Evolutionary conservation across 345 rosid species (phyloP).

Genomic region (Eucalyptus dawsonii): DNA sequence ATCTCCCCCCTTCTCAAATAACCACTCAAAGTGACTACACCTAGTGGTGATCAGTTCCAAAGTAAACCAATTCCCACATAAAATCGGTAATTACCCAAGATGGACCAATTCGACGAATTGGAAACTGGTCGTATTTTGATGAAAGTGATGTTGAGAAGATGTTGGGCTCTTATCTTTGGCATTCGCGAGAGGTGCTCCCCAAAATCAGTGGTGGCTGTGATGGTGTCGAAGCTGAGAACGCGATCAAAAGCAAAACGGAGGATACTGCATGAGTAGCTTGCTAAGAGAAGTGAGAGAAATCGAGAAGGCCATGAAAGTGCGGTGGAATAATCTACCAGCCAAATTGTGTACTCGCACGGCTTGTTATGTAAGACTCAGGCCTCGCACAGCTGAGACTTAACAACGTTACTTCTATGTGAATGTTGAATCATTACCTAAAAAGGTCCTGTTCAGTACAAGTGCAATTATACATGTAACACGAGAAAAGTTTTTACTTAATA

Average conservation of each 20-base stretch:
- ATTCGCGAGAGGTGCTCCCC: slow-evolving; percentile 30
- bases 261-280: slow-evolving; percentile 51
- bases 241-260: slow-evolving; percentile 36
- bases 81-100: too few species aligned
- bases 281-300: slow-evolving; percentile 38
- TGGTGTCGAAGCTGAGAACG: neutral
- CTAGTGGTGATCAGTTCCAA: too few species aligned
- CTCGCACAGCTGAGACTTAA: neutral
- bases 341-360: slow-evolving; percentile 37
- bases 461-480: too few species aligned
- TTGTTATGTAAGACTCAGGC: slow-evolving; percentile 28
- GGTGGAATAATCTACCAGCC: slow-evolving; percentile 58
- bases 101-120: too few species aligned
- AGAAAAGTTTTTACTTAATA: too few species aligned
- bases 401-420: too few species aligned
- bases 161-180: slow-evolving; percentile 33
- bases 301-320: slow-evolving; percentile 43
- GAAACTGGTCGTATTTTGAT: neutral
- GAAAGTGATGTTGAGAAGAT: slow-evolving; percentile 15
- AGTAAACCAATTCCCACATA: too few species aligned
- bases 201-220: slow-evolving; percentile 3
- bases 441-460: too few species aligned
- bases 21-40: too few species aligned
- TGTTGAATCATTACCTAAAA: neutral
- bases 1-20: too few species aligned